Base-by-base conservation (phyloP, 306 rosid genomes). In the Vigna trinervia region DNA sequence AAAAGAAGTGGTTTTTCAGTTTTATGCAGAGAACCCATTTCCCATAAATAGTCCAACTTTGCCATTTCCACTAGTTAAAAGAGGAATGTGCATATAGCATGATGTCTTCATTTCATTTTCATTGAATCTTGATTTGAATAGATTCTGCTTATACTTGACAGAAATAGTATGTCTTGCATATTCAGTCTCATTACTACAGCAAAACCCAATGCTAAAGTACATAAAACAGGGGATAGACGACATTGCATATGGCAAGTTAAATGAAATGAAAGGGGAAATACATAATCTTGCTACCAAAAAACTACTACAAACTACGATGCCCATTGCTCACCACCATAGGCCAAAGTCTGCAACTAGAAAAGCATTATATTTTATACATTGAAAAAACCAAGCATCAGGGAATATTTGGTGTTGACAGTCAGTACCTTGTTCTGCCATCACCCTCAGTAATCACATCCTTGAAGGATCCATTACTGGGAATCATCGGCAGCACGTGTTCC, bases 401-500 rank as follows among this genome's bases (percentile, higher is more conserved):
- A 20, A 58, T 15, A 39, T 8, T 8, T 36, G 10, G 13, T 12
- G 6, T 1, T 3, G 48, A 45, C 61, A 74, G 71, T 83, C 73
- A 95, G 78, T 92, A 84, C 20, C 54, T 41, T 13, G 47, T 73
- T 86, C 97, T 89, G 46, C 97, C 98, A 85, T 95, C 96, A 39
- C 97, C 96, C 32, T 92, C 96, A 8, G 91, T 92, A 45, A 95
- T 95, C 73, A 92, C 88, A 64, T 95, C 99, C 75, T 95, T 85
- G 91, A 95, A 94, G 22, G 91, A 81, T 15, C 96, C 97, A 19
- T 92, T 92, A 72, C 98, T 90, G 0, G 97, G 97, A 77, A 95
- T 95, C 98, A 92, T 95, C 0, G 99, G 97, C 88, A 95, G 77
- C 14, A 95, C 97, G 77, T 95, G 97, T 71, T 90, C 99, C 72